Base-by-base conservation (phyloP, 805 yeast genomes). In the Dipodascus albidus region DNA sequence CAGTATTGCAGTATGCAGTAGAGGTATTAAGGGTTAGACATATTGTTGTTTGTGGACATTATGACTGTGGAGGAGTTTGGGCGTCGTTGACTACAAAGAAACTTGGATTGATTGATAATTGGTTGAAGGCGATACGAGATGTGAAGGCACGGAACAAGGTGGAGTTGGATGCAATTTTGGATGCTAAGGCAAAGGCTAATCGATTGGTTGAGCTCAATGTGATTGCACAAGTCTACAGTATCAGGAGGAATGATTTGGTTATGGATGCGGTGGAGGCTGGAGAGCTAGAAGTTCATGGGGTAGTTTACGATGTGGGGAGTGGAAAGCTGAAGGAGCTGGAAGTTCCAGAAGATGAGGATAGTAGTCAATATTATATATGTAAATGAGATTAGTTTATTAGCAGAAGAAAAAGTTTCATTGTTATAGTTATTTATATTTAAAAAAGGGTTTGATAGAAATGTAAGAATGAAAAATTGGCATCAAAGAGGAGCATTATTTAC, bases 11-110 rank as follows among this genome's bases (percentile, higher is more conserved):
- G 67, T 87, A 87, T 63, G 95, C 96, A 3, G 80, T 91, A 59
- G 89, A 87, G 59, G 87, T 83, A 14, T 74, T 90, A 56, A 84
- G 85, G 63, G 95, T 91, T 42, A 77, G 75, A 59, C 87, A 86
- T 64, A 81, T 90, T 52, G 76, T 90, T 53, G 85, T 90, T 3
- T 87, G 96, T 69, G 98, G 97, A 2, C 98, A 90, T 70, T 85
- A 93, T 31, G 95, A 87, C 67, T 90, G 98, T 74, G 96, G 96
- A 50, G 97, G 96, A 27, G 80, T 87, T 51, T 81, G 86, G 80
- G 88, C 95, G 21, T 81, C 89, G 6, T 70, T 90, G 50, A 75
- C 82, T 1, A 74, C 79, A 54, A 78, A 81, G 61, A 76, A 76
- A 59, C 73, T 82, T 33, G 89, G 84, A 24, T 79, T 78, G 9